These are phyloP conservation scores for Ilex asprella DNA, from an alignment of 257 asterid genomes.

Conservation along the genomic window DNA sequence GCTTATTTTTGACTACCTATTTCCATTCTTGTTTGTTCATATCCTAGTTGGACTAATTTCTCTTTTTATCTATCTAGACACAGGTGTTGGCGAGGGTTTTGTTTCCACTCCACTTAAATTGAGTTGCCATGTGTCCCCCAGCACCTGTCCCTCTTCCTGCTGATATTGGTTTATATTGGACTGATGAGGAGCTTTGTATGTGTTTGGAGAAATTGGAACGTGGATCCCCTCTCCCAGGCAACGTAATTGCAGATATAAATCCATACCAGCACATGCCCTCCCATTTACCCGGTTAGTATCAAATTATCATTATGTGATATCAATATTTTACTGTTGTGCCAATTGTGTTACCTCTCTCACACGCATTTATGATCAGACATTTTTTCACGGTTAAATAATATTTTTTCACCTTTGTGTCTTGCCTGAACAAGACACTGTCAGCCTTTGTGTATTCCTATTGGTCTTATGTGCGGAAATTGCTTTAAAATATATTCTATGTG, in stretches of 20 bases:
- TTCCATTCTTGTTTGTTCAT: background rate
- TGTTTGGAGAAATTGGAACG: conserved; percentile 20
- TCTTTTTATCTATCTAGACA: conserved; percentile 8
- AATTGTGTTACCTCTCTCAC: no score
- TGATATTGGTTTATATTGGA: conserved; percentile 23
- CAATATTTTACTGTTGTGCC: no score
- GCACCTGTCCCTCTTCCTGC: conserved; percentile 13
- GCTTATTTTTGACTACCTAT: conserved; percentile 4
- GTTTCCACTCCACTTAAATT: conserved; percentile 8
- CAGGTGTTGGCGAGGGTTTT: conserved; percentile 13
- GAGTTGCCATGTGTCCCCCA: conserved; percentile 48
- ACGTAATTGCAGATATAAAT: conserved; percentile 35
- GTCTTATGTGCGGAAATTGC: no score
- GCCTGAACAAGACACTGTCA: no score
- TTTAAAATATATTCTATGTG: no score
- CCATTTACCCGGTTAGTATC: conserved; percentile 46
- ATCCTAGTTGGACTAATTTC: conserved; percentile 4
- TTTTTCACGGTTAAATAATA: no score
- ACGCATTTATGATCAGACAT: no score
- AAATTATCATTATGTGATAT: no score
- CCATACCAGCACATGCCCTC: conserved; percentile 47
- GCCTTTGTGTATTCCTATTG: no score
- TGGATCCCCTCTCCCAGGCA: conserved; percentile 41
- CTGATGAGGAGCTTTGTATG: conserved; percentile 34
- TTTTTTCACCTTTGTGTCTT: no score